Conservation (phyloP, 148 eudicot species). For the Nepenthes mirabilis region DNA sequence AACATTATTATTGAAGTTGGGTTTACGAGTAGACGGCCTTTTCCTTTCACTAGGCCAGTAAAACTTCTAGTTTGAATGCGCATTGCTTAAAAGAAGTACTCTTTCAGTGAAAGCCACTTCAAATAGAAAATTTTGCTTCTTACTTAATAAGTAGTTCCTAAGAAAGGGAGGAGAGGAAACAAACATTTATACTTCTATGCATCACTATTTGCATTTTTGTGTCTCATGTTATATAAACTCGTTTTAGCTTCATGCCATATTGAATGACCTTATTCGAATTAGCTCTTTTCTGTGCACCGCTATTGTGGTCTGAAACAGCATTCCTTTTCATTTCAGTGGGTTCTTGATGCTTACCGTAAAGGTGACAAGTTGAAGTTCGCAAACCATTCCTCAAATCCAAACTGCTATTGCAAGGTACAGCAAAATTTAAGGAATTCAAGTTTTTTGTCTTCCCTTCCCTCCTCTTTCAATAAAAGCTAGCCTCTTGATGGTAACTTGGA, state of each 20-base stretch:
- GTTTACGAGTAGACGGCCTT: no score
- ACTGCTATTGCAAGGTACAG: slow-evolving; percentile 81
- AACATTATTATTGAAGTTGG: no score
- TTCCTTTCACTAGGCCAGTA: no score
- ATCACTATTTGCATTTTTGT: background rate
- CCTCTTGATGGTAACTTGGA: background rate
- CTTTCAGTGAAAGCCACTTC: no score
- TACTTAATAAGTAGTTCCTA: background rate
- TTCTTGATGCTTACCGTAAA: slow-evolving; percentile 87
- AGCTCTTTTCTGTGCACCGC: background rate
- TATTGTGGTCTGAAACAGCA: background rate
- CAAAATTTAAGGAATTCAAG: background rate
- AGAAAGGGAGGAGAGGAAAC: background rate
- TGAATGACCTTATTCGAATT: no score
- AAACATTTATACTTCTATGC: background rate
- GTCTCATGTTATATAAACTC: no score
- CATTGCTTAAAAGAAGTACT: no score
- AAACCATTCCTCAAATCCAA: slow-evolving; percentile 83
- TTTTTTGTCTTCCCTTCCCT: background rate
- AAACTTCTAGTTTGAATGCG: no score
- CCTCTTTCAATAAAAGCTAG: background rate
- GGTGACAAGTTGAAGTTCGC: slow-evolving; percentile 97
- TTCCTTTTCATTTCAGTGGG: slow-evolving; percentile 45
- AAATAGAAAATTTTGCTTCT: background rate
- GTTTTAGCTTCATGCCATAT: no score